Conservation (phyloP, 306 rosid species). For the Glycine latifolia region DNA sequence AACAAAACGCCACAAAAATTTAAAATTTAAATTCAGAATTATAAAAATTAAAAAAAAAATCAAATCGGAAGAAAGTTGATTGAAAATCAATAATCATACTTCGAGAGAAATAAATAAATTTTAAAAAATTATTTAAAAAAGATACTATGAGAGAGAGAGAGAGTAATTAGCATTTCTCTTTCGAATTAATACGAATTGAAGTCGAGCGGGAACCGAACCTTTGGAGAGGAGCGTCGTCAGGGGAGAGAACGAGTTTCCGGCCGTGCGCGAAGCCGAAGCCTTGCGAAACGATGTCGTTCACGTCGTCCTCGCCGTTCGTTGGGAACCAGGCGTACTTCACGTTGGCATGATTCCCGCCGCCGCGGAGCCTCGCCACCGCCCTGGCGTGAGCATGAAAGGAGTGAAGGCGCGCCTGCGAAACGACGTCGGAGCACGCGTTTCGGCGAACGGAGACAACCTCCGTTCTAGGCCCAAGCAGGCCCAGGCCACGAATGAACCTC, state of each 20-base stretch:
- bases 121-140: no score
- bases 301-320: conserved; percentile 47
- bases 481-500: conserved; percentile 61
- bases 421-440: conserved; percentile 48
- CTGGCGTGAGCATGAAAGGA: conserved; percentile 61
- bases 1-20: neutral
- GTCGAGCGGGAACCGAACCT: conserved; percentile 44
- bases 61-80: no score
- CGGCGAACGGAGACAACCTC: conserved; percentile 56
- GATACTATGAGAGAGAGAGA: no score
- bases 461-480: conserved; percentile 49
- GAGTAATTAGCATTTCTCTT: no score
- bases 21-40: no score
- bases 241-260: conserved; percentile 51
- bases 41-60: no score
- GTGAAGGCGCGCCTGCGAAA: conserved; percentile 63
- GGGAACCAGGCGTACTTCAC: conserved; percentile 83
- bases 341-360: conserved; percentile 63
- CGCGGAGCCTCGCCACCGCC: conserved; percentile 59
- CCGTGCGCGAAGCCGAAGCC: conserved; percentile 61
- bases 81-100: no score
- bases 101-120: no score
- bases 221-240: conserved; percentile 71
- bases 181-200: no score
- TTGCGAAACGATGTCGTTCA: conserved; percentile 56